Evolutionary conservation across 805 yeast species (phyloP).

Genomic region (Myxozyma udenii): DNA sequence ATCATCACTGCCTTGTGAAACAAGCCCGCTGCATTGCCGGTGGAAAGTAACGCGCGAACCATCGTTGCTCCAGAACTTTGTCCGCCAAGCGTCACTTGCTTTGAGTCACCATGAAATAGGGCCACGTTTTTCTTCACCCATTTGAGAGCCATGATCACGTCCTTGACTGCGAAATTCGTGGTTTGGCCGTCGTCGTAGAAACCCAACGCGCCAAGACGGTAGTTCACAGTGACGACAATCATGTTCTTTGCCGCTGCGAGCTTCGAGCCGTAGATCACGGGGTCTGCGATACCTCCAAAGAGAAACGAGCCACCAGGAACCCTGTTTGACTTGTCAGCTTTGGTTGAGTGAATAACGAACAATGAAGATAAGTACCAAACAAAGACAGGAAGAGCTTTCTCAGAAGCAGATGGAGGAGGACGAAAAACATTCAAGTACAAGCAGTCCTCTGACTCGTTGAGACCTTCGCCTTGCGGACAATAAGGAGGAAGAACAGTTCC

Average conservation of each 20-base stretch:
- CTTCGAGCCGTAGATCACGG: constrained; percentile 32
- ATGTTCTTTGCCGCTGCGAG: constrained; percentile 30
- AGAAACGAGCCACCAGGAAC: constrained; percentile 42
- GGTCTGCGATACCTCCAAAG: constrained; percentile 36
- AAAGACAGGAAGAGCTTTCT: constrained; percentile 12
- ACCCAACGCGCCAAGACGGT: constrained; percentile 30
- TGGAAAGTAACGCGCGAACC: constrained; percentile 23
- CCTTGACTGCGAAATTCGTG: constrained; percentile 27
- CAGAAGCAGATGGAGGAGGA: constrained; percentile 5
- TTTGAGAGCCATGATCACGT: constrained; percentile 33
- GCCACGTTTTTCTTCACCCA: constrained; percentile 36
- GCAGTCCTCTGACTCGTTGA: constrained; percentile 27
- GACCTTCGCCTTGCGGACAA: constrained; percentile 17
- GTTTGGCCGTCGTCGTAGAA: constrained; percentile 24
- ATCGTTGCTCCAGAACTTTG: constrained; percentile 38
- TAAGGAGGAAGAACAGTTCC: constrained; percentile 26
- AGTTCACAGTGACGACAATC: constrained; percentile 30
- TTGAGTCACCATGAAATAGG: constrained; percentile 37
- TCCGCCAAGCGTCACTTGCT: constrained; percentile 39
- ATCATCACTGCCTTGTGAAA: constrained; percentile 17
- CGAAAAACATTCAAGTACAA: constrained; percentile 26
- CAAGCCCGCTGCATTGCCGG: constrained; percentile 14
- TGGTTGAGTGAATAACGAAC: background rate
- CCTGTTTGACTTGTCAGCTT: constrained; percentile 29
- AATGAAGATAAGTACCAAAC: constrained; percentile 10